Conservation (phyloP, 176 grass and related monocot species). For the Ananas comosus region DNA sequence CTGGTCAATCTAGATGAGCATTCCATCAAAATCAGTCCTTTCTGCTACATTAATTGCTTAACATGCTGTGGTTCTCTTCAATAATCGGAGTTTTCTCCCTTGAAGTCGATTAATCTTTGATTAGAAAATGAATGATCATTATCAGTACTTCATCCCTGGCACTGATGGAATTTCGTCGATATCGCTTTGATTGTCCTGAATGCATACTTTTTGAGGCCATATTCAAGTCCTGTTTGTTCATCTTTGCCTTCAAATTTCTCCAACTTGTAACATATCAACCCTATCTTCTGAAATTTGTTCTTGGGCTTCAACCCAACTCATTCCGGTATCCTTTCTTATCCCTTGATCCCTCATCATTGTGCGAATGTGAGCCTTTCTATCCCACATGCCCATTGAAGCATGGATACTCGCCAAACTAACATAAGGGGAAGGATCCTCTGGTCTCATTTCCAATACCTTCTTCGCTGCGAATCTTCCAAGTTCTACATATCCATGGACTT, state of each 20-base stretch:
- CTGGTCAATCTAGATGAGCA: too few relatives aligned
- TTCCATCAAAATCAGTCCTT: too few relatives aligned
- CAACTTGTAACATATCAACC: conserved; percentile 26
- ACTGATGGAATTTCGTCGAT: too few relatives aligned
- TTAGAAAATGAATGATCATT: too few relatives aligned
- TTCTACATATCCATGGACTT: conserved; percentile 38
- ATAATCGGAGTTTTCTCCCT: too few relatives aligned
- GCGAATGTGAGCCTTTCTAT: conserved; percentile 35
- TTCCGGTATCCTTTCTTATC: conserved; percentile 42
- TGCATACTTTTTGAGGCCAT: background rate
- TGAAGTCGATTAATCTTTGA: too few relatives aligned
- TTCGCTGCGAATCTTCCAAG: conserved; percentile 46
- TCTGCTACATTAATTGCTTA: too few relatives aligned
- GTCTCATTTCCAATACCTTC: conserved; percentile 51
- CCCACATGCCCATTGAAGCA: conserved; percentile 67
- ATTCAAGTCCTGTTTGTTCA: background rate
- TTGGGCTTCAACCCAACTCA: conserved; percentile 40
- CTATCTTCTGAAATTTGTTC: conserved; percentile 21
- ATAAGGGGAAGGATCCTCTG: conserved; percentile 58
- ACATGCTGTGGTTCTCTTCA: too few relatives aligned
- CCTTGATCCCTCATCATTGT: conserved; percentile 23
- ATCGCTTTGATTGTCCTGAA: too few relatives aligned
- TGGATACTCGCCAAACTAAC: conserved; percentile 50
- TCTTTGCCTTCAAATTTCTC: conserved; percentile 17
- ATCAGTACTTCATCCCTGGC: too few relatives aligned